Evolutionary conservation across 163 green algal genomes (phyloP).

Genomic region (Coccomyxa subellipsoidea): DNA sequence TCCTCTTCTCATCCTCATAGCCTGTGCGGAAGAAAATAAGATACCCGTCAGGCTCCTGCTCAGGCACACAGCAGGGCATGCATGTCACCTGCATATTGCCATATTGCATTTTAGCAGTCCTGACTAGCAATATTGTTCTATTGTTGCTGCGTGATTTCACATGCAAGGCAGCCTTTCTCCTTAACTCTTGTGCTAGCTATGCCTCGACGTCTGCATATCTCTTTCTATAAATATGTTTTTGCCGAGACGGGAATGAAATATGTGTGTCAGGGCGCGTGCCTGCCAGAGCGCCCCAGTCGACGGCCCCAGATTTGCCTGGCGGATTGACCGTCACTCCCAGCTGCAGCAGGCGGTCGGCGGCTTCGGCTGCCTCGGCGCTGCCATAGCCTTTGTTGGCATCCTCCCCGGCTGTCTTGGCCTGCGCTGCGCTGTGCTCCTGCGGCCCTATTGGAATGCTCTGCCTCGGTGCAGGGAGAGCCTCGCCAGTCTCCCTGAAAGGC

Average conservation of each 20-base stretch:
- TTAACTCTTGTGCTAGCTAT: no score
- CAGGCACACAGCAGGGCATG: no score
- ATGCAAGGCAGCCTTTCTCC: no score
- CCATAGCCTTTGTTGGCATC: not conserved
- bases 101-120: no score
- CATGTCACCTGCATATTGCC: no score
- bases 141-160: no score
- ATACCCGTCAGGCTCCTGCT: no score
- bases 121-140: no score
- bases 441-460: not conserved
- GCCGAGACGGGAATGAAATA: no score
- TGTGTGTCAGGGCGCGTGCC: conserved; percentile 15
- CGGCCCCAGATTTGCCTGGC: conserved; percentile 31
- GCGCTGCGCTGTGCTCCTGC: not conserved
- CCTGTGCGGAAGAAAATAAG: conserved; percentile 38
- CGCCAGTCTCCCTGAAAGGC: not conserved
- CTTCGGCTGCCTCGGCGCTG: conserved; percentile 11
- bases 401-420: not conserved
- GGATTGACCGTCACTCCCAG: conserved; percentile 31
- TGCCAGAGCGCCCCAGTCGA: conserved; percentile 60
- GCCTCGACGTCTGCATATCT: no score
- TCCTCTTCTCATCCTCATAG: conserved; percentile 84
- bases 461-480: not conserved
- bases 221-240: no score
- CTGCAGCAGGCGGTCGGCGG: conserved; percentile 17